These are phyloP conservation scores for Berberis vulgaris DNA, from an alignment of 164 flowering plant species.

Conservation along the genomic window DNA sequence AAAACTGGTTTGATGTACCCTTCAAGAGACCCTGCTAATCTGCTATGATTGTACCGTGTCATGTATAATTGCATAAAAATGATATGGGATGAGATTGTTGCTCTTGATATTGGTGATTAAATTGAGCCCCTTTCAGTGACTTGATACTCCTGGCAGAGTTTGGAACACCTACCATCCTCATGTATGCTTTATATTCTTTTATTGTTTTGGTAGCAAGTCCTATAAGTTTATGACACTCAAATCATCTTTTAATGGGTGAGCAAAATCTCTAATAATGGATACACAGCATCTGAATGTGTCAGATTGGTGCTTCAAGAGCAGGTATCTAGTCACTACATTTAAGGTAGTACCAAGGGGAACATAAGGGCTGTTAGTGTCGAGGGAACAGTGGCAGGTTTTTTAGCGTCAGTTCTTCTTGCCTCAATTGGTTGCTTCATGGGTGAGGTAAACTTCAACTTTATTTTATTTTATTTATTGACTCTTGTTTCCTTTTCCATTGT, in stretches of 20 bases:
- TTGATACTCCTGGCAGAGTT: no score
- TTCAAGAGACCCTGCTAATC: no score
- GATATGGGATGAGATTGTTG: no score
- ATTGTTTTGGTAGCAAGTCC: no score
- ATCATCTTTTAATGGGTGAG: neutral
- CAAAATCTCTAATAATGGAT: conserved; percentile 2
- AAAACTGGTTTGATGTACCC: no score
- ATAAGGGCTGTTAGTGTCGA: conserved; percentile 92
- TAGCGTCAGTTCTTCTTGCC: conserved; percentile 74
- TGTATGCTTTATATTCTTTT: no score
- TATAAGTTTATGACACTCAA: no score
- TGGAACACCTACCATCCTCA: no score
- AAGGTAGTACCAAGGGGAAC: conserved; percentile 92
- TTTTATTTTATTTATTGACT: neutral
- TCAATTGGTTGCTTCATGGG: conserved; percentile 51
- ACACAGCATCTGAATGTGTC: conserved; percentile 2
- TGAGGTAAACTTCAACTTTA: conserved; percentile 35
- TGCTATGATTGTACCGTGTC: no score
- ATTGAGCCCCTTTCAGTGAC: no score
- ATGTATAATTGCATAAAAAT: no score
- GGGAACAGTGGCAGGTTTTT: conserved; percentile 86
- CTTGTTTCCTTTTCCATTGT: neutral
- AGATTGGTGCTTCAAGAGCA: conserved; percentile 25
- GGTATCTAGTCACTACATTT: conserved; percentile 82
- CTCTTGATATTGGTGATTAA: no score